Evolutionary conservation across 139 green algal genomes (phyloP), one percentile per base, ranked within the genome.

Genomic region (Pseudopediastrum boryanum): DNA sequence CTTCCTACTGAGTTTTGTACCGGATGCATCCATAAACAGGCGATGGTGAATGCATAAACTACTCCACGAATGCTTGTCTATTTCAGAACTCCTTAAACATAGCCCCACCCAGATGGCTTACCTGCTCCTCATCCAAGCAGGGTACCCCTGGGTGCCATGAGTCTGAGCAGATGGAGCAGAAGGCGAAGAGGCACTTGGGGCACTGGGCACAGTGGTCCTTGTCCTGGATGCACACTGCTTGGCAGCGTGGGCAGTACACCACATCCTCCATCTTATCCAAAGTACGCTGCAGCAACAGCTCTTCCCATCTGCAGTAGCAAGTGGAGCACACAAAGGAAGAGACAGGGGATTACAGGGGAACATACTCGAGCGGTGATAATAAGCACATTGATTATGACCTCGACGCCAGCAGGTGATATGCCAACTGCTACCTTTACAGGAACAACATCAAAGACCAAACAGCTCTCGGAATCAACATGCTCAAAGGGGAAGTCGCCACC

Each of bases 221-320:
- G 72, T 96, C 92, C 82, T 97, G 93, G 23, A 98, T 62, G 62
- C 66, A 86, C 3, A 88, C 33, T 2, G 65, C 21, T 23, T 83
- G 79, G 83, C 94, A 98, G 27, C 93, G 86, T 0, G 94, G 94
- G 86, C 94, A 98, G 85, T 94, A 95, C 16, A 92, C 85, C 33
- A 94, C 75, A 23, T 78, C 94, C 63, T 82, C 48, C 94, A 98
- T 98, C 5, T 66, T 65, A 83, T 92, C 88, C 35, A 97, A 84
- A 16, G 89, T 87, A 27, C 85, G 84, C 78, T 92, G 79, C 68
- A 97, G 88, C 66, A 89, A 86, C 25, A 97, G 82, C 46, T n/a
- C n/a, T n/a, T n/a, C n/a, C n/a, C n/a, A n/a, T n/a, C n/a, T n/a
- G n/a, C n/a, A n/a, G n/a, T n/a, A n/a, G n/a, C n/a, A n/a, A n/a